phyloP scores from a whole-genome alignment of 371 early-diverging fungal genomes.

The Amoeboaphelidium protococcarum region DNA sequence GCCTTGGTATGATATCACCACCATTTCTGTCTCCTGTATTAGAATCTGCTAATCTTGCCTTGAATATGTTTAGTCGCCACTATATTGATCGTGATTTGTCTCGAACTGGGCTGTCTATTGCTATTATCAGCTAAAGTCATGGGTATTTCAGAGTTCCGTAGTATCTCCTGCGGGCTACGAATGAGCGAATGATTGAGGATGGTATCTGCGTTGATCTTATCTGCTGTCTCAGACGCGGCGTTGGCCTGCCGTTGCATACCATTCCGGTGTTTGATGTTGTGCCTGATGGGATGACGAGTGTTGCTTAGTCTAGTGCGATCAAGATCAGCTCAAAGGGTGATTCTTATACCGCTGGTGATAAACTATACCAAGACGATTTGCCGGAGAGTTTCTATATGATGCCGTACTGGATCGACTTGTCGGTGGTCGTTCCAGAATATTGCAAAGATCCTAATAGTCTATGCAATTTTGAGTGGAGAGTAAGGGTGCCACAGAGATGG shows the following conservation, averaged over 20 bases:
- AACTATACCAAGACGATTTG: no score
- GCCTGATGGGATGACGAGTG: no score
- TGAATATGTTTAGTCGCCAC: constrained; percentile 77
- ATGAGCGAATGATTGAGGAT: constrained; percentile 77
- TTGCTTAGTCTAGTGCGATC: no score
- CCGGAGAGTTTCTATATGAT: constrained; percentile 29
- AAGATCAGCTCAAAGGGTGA: no score
- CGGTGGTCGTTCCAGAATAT: no score
- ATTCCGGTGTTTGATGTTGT: constrained; percentile 78
- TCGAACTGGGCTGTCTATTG: constrained; percentile 71
- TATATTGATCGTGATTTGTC: constrained; percentile 74
- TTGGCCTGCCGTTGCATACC: constrained; percentile 61
- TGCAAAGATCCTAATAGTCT: no score
- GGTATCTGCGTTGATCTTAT: constrained; percentile 80
- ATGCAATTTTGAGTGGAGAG: no score
- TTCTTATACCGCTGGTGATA: no score
- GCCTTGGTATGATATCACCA: constrained; percentile 28
- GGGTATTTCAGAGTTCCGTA: constrained; percentile 68
- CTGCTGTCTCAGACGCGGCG: constrained; percentile 52
- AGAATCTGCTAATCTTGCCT: constrained; percentile 76
- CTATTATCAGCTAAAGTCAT: constrained; percentile 62
- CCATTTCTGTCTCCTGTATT: constrained; percentile 74
- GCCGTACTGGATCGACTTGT: constrained; percentile 82
- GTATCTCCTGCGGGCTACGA: constrained; percentile 52
- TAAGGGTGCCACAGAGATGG: no score